Conservation (phyloP, 306 rosid genomes). For the Boehmeria nivea region DNA sequence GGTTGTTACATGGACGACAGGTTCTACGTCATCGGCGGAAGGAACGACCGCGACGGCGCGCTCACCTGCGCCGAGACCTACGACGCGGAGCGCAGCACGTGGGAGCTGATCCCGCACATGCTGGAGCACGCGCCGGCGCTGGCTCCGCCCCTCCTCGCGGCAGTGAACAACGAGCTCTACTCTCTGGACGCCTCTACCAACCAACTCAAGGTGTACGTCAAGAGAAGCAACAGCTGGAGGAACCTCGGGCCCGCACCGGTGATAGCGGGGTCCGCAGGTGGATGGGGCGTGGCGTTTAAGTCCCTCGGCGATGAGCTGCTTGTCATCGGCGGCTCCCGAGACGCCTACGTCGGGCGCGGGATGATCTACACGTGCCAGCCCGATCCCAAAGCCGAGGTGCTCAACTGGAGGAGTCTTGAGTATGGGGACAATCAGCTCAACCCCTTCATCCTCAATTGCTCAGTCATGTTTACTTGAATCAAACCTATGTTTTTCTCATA, state of each 20-base stretch:
- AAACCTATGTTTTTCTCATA: neutral
- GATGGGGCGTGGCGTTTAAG: slow-evolving; percentile 88
- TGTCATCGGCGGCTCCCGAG: slow-evolving; percentile 52
- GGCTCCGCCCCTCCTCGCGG: slow-evolving; percentile 79
- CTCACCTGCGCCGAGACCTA: slow-evolving; percentile 60
- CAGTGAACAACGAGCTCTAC: slow-evolving; percentile 58
- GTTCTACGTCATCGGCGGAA: slow-evolving; percentile 78
- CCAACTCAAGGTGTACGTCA: slow-evolving; percentile 57
- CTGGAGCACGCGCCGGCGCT: slow-evolving; percentile 32
- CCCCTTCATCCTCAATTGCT: slow-evolving; percentile 65
- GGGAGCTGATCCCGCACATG: slow-evolving; percentile 61
- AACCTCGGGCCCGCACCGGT: slow-evolving; percentile 63
- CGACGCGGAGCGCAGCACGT: slow-evolving; percentile 42
- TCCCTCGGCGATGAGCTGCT: slow-evolving; percentile 69
- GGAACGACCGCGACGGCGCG: slow-evolving; percentile 36
- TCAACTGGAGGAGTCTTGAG: slow-evolving; percentile 59
- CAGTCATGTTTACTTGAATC: slow-evolving; percentile 69
- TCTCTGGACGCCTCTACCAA: slow-evolving; percentile 49
- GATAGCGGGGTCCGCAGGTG: slow-evolving; percentile 48
- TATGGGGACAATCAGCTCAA: slow-evolving; percentile 37
- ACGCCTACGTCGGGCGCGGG: slow-evolving; percentile 22
- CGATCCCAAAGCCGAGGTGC: slow-evolving; percentile 35
- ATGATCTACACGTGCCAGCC: slow-evolving; percentile 57
- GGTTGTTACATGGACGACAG: slow-evolving; percentile 74
- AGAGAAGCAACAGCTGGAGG: slow-evolving; percentile 52